Percentiles rank a stretch among this genome's conserved stretches.
phyloP scores from a whole-genome alignment of 2,329 filamentous ascomycete genomes.

The Pseudogymnoascus sp. region DNA sequence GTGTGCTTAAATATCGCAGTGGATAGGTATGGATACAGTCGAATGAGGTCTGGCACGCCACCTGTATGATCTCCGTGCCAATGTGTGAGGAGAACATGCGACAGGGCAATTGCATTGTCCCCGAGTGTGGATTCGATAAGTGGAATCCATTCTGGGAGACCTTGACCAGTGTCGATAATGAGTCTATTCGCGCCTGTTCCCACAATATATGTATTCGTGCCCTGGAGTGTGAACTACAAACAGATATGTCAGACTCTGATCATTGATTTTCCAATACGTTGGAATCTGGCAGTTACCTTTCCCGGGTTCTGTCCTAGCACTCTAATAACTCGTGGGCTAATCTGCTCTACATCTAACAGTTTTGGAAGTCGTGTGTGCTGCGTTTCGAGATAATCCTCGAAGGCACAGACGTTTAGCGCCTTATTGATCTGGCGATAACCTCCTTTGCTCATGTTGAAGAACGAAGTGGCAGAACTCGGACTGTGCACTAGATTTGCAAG shows the following conservation, averaged over 20 bases:
- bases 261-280: background rate
- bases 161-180: conserved; percentile 83
- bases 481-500: too few species aligned
- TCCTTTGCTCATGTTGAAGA: conserved; percentile 19
- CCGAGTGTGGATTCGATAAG: conserved; percentile 29
- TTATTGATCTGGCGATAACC: conserved; percentile 41
- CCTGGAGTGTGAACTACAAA: conserved; percentile 33
- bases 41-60: conserved; percentile 61
- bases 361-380: conserved; percentile 32
- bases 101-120: conserved; percentile 26
- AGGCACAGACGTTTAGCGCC: conserved; percentile 37
- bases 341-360: conserved; percentile 61
- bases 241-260: background rate
- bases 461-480: background rate
- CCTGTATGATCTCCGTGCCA: conserved; percentile 59
- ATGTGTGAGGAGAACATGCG: conserved; percentile 27
- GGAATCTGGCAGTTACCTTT: conserved; percentile 44
- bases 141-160: conserved; percentile 57
- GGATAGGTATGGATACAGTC: conserved; percentile 48
- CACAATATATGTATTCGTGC: conserved; percentile 88
- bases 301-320: conserved; percentile 82
- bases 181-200: conserved; percentile 64
- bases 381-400: conserved; percentile 38
- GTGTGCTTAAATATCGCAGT: conserved; percentile 53
- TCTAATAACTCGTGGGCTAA: conserved; percentile 68